These are phyloP conservation scores for Kodamaea nitidulidarum DNA, from an alignment of 805 yeast species.

Conservation along the genomic window DNA sequence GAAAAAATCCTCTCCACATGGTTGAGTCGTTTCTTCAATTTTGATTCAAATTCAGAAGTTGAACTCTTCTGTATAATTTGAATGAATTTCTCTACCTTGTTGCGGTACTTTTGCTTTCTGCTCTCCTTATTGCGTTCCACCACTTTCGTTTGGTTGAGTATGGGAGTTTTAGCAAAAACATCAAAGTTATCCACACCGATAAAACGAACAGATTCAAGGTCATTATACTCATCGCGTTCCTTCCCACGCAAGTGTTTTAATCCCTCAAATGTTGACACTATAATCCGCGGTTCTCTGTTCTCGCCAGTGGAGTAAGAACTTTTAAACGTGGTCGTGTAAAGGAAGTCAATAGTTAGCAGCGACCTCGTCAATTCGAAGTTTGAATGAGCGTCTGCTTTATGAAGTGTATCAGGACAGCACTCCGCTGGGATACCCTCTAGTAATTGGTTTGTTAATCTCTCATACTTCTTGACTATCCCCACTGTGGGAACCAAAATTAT, in stretches of 20 bases:
- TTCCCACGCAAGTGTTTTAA: constrained; percentile 1
- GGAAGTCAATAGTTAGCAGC: constrained; percentile 16
- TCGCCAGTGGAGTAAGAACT: constrained; percentile 1
- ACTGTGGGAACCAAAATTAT: constrained; percentile 25
- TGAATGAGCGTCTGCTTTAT: neutral
- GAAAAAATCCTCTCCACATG: neutral
- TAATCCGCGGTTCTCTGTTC: constrained; percentile 1
- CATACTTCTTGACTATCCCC: constrained; percentile 17
- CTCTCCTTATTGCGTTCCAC: neutral
- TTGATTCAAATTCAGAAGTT: constrained; percentile 6
- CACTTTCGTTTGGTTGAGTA: constrained; percentile 3
- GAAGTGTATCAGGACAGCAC: constrained; percentile 21
- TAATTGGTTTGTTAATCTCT: constrained; percentile 10
- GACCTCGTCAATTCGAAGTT: constrained; percentile 14
- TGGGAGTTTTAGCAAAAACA: constrained; percentile 14
- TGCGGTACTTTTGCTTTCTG: constrained; percentile 15
- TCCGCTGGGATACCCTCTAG: constrained; percentile 17
- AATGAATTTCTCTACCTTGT: constrained; percentile 12
- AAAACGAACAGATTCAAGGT: constrained; percentile 3
- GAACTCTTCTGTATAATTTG: constrained; percentile 13
- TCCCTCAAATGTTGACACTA: constrained; percentile 4
- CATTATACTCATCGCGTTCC: neutral
- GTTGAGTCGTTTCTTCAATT: constrained; percentile 6
- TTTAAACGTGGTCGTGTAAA: constrained; percentile 1
- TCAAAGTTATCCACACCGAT: constrained; percentile 24